Percentiles rank a stretch among this genome's conserved stretches.
Conservation (phyloP, 352 stramenopile species). For the Phytophthora litchii region DNA sequence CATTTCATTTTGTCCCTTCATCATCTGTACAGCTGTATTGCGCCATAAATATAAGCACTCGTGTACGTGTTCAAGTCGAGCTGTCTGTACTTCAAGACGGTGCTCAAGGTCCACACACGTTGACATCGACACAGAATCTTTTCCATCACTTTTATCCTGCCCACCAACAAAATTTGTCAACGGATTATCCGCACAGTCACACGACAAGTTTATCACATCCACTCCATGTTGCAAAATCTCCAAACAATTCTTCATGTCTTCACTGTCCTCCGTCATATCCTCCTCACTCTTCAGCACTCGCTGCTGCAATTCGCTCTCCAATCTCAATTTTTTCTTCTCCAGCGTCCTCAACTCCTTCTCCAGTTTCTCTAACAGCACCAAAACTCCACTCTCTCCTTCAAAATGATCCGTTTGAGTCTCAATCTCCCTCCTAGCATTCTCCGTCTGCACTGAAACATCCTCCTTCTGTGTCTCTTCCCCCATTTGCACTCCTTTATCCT, state of each 20-base stretch:
- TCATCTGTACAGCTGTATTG: slow-evolving; percentile 26
- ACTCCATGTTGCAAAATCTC: slow-evolving; percentile 27
- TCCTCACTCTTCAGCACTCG: slow-evolving; percentile 7
- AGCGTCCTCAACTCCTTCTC: slow-evolving; percentile 29
- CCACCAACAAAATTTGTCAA: slow-evolving; percentile 19
- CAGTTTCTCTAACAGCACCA: slow-evolving; percentile 24
- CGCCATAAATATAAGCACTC: slow-evolving; percentile 31
- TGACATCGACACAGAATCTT: neutral
- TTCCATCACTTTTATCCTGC: neutral
- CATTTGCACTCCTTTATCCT: slow-evolving; percentile 24
- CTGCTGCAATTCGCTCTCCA: slow-evolving; percentile 30
- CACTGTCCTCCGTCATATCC: slow-evolving; percentile 1
- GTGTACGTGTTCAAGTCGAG: slow-evolving; percentile 30
- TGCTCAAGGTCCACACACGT: slow-evolving; percentile 38
- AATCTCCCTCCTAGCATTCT: neutral
- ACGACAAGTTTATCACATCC: slow-evolving; percentile 28
- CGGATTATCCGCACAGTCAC: slow-evolving; percentile 26
- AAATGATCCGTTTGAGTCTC: slow-evolving; percentile 14
- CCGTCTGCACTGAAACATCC: slow-evolving; percentile 24
- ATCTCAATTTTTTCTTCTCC: slow-evolving; percentile 24
- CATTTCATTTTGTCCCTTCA: slow-evolving; percentile 15
- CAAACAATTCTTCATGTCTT: slow-evolving; percentile 21
- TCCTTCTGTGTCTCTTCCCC: neutral
- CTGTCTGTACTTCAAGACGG: slow-evolving; percentile 28
- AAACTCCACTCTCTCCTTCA: slow-evolving; percentile 3